Percentiles rank a stretch among this genome's conserved stretches.
These are phyloP conservation scores for Zygosaccharomyces pseudobailii DNA, from an alignment of 1,139 yeast genomes.

Conservation along the genomic window DNA sequence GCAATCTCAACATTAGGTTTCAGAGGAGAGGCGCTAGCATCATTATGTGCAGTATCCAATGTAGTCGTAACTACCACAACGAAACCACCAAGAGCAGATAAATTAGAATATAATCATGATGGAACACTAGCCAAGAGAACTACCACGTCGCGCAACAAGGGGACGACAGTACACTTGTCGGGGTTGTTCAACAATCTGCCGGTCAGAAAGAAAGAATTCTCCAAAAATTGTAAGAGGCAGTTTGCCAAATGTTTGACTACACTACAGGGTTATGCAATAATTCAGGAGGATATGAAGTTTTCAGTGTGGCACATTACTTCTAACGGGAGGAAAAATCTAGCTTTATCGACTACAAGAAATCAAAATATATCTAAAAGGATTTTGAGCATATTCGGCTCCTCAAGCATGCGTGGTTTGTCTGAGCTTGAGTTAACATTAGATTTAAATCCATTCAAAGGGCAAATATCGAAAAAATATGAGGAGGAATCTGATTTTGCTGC, in stretches of 20 bases:
- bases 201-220: slow-evolving; percentile 67
- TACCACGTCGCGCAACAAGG: slow-evolving; percentile 49
- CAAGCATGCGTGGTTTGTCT: slow-evolving; percentile 53
- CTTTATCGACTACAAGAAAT: slow-evolving; percentile 50
- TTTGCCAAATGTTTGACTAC: slow-evolving; percentile 59
- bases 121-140: slow-evolving; percentile 46
- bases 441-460: slow-evolving; percentile 27
- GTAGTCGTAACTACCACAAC: slow-evolving; percentile 53
- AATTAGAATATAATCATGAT: slow-evolving; percentile 45
- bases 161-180: slow-evolving; percentile 52
- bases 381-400: slow-evolving; percentile 64
- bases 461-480: slow-evolving; percentile 15
- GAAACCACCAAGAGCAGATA: slow-evolving; percentile 53
- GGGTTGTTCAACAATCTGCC: slow-evolving; percentile 63
- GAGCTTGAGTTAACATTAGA: slow-evolving; percentile 41
- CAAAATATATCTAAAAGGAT: slow-evolving; percentile 49
- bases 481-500: slow-evolving; percentile 16
- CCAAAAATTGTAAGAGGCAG: slow-evolving; percentile 64
- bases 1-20: slow-evolving; percentile 62
- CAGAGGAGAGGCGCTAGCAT: slow-evolving; percentile 81
- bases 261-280: slow-evolving; percentile 65
- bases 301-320: slow-evolving; percentile 50
- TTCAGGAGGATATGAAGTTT: slow-evolving; percentile 53
- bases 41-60: slow-evolving; percentile 61
- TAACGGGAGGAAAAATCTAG: slow-evolving; percentile 46